Percentiles rank a stretch among this genome's conserved stretches.
Evolutionary conservation across 345 rosid species (phyloP).

Genomic region (Cochlearia excelsa): DNA sequence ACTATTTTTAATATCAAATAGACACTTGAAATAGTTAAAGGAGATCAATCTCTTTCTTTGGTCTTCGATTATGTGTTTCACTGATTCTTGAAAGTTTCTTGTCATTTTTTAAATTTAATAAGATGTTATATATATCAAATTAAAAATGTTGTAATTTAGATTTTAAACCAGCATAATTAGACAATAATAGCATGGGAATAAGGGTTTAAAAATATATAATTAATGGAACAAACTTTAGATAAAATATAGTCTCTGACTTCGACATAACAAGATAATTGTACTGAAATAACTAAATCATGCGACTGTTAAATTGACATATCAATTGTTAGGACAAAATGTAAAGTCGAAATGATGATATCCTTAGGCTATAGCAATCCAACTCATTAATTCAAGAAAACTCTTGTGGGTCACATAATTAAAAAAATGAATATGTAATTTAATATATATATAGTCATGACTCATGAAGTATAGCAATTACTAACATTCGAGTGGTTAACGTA

Average conservation of each 20-base stretch:
- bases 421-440: constrained; percentile 9
- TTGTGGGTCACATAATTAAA: constrained; percentile 19
- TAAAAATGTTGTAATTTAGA: too few species aligned
- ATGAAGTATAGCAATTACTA: constrained; percentile 5
- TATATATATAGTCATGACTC: not conserved
- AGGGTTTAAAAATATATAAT: too few species aligned
- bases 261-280: constrained; percentile 3
- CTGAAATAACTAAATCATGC: not conserved
- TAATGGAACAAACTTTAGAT: not conserved
- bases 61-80: too few species aligned
- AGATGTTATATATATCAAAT: too few species aligned
- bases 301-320: constrained; percentile 12
- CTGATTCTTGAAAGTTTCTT: too few species aligned
- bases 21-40: too few species aligned
- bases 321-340: constrained; percentile 10
- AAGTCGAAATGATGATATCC: constrained; percentile 25
- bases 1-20: too few species aligned
- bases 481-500: constrained; percentile 24
- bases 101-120: too few species aligned
- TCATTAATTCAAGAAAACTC: constrained; percentile 21
- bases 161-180: too few species aligned
- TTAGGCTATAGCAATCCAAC: constrained; percentile 20
- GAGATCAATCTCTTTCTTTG: too few species aligned
- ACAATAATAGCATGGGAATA: too few species aligned
- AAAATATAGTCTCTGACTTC: not conserved